Base-by-base conservation (phyloP, 2,329 filamentous ascomycete species). In the Fusarium sulawesiense region DNA sequence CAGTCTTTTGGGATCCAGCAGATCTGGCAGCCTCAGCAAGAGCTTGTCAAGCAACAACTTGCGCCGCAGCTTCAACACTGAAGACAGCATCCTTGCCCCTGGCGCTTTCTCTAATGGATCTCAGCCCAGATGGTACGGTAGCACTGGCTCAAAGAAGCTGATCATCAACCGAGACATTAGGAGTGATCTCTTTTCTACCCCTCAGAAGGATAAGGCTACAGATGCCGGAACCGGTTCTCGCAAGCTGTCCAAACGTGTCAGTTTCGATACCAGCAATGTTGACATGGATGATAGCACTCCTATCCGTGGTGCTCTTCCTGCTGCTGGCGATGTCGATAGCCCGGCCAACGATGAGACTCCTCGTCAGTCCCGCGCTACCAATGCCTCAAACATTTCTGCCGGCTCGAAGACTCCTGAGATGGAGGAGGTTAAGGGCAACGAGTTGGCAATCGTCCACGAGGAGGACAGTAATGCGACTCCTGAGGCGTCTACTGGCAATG, bases 101-200 rank as follows among this genome's bases (percentile, higher is more conserved):
- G 93, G 93, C 40, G 93, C 94, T 4, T 94, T 98, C 78, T 92
- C 93, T 4, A 85, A 91, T 27, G 91, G 88, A 76, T 83, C 87
- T 20, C 86, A 85, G 60, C 85, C 87, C 37, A 88, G 91, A 61
- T 87, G 89, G 72, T 91, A 90, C 54, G 87, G 88, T n/a, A 89
- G 85, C 76, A 87, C 86, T 50, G 88, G 89, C 46, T 88, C 97
- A 73, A 98, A 98, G 83, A 94, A 94, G 79, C 87, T 99, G 60
- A 92, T 94, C 56, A 98, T 99, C 78, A 97, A 98, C 80, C 91
- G 93, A 68, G 92, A 91, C 71, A 86, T 99, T 77, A 88, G 93
- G 56, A 94, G 87, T 61, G 91, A 93, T 74, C 83, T 91, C 18
- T 92, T 91, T 77, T 86, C 85, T 4, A 88, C 88, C 2, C 88